Base-by-base conservation (phyloP, 768 basidiomycete genomes). In the Mycena rebaudengoi region DNA sequence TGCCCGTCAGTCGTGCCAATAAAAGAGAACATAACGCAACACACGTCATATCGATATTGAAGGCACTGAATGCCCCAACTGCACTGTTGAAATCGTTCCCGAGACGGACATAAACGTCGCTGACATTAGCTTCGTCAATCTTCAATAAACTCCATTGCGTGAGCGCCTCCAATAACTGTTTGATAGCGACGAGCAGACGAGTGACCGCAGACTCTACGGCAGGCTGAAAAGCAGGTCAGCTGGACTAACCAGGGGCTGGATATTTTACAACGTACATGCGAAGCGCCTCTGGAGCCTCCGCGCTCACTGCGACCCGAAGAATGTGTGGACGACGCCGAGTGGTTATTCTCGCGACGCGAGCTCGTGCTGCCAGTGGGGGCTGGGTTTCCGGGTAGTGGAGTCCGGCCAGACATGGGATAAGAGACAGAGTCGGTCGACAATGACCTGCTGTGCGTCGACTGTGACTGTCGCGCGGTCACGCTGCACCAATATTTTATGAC, bases 11-110 rank as follows among this genome's bases (percentile, higher is more conserved):
- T 35, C 43, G 13, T 54, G 29, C 41, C n/a, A 54, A 44, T 32
- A 57, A 39, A 65, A 53, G 26, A 66, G 69, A 67, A 54, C 64
- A 65, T 46, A 60, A 60, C 45, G n/a, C 20, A 20, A 86, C 94
- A 75, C 76, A 98, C 97, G 84, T 82, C 92, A 99, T 98, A 64
- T 92, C 88, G 61, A 99, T 96, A 64, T 90, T 88, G 68, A 90
- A 95, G 13, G 85, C 81, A 3, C 86, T 85, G 74, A 99, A 99
- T 1, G 96, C 95, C 54, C 91, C 87, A 37, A 96, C 94, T 11
- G 96, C 96, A 16, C 88, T 86, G 73, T 98, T 98, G 82, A 99
- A 99, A 74, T 98, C 96, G 77, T 99, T 98, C 23, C 98, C 98
- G 23, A 99, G 83, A 56, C 89, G 88, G 55, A 99, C 98, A 77